Base-by-base conservation (phyloP, 1,284 basidiomycete species). In the Fomes fomentarius region DNA sequence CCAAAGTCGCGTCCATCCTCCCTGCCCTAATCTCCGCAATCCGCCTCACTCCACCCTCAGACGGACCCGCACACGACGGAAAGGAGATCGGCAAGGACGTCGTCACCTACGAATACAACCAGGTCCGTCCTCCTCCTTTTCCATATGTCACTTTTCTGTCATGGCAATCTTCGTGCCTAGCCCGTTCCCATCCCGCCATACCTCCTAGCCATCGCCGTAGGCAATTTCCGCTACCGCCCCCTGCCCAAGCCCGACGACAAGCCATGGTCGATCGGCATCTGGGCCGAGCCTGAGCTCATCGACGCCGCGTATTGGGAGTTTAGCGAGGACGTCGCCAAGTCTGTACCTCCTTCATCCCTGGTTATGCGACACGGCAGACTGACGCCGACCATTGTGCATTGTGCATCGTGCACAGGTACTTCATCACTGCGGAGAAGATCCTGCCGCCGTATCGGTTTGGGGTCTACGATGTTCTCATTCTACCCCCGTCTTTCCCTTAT, bases 401-500 rank as follows among this genome's bases (percentile, higher is more conserved):
- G n/a, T 40, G 11, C 22, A 22, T 15, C 22, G n/a, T 14, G 15
- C 19, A 17, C 15, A 91, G 89, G 63, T 94, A 93, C 72, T 73
- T 96, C 61, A 78, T 81, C 1, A 81, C 79, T 12, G 94, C 93
- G 41, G 94, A 97, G 70, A 76, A 79, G 33, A 71, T 94, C 35
- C 80, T 93, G 2, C 82, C 81, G 0, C 77, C 83, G 0, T 99
- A 98, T 71, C 78, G 80, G 44, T 98, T 96, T 74, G 91, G 91
- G 1, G 88, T 95, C 3, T 98, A 95, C 67, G 95, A 98, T 70
- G 74, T 96, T 7, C 78, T 98, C 26, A 90, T 98, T n/a, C 78
- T 98, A 8, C 96, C 96, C 0, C 90, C 94, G 14, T 92, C 91
- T 0, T 98, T 98, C 80, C 96, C 96, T 0, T 98, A 91, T 68